phyloP scores from a whole-genome alignment of 1,284 basidiomycete species.

The Rhodotorula sp. region DNA sequence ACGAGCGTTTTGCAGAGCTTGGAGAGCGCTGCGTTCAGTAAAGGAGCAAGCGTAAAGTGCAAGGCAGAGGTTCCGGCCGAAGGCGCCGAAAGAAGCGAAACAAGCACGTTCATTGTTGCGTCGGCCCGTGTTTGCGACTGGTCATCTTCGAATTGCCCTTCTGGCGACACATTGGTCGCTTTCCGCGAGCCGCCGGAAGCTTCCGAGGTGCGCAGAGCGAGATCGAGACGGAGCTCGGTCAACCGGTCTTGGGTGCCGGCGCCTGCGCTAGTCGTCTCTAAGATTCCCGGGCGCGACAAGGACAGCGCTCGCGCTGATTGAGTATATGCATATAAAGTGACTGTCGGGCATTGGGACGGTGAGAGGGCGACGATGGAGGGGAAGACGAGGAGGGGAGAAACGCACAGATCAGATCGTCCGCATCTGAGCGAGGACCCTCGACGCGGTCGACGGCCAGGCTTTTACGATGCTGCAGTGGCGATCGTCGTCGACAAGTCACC shows the following conservation, averaged over 20 bases:
- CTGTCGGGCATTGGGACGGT: no score
- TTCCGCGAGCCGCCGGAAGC: neutral
- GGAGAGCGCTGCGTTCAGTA: neutral
- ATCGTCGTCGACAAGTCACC: no score
- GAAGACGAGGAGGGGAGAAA: no score
- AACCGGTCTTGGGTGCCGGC: neutral
- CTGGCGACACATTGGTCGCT: neutral
- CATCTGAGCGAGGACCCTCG: no score
- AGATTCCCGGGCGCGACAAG: no score
- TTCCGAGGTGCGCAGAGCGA: neutral
- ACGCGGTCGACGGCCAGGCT: no score
- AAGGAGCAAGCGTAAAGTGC: conserved; percentile 15
- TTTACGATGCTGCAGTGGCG: no score
- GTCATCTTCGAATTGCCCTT: neutral
- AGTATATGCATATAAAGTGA: no score
- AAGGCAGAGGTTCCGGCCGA: neutral
- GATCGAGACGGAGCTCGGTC: neutral
- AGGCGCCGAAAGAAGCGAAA: conserved; percentile 1
- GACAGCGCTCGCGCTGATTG: no score
- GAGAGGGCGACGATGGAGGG: no score
- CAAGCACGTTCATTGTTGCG: neutral
- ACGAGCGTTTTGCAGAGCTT: conserved; percentile 11
- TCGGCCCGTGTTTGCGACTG: neutral
- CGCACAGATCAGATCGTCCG: no score
- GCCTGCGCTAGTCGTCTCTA: no score